Conservation (phyloP, 345 rosid species). For the Noccaea bulbosa region DNA sequence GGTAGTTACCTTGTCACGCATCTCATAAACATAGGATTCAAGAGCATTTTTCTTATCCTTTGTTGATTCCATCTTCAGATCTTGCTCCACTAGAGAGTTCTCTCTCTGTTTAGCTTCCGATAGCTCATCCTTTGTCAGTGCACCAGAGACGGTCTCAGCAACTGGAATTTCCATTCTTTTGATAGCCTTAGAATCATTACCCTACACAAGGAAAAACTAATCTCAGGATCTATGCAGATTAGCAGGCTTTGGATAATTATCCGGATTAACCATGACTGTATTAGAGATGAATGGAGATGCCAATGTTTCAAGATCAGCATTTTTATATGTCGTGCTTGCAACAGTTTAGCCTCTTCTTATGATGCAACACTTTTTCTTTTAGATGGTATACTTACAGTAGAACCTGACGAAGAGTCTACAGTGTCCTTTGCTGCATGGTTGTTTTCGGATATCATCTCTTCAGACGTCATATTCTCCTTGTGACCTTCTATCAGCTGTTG, state of each 20-base stretch:
- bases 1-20: constrained; percentile 72
- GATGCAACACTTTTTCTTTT: constrained; percentile 9
- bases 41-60: constrained; percentile 77
- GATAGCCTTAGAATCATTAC: constrained; percentile 44
- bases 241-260: constrained; percentile 13
- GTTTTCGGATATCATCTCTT: constrained; percentile 44
- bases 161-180: constrained; percentile 63
- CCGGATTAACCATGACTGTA: constrained; percentile 7
- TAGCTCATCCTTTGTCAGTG: constrained; percentile 61
- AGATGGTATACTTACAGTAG: constrained; percentile 47
- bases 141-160: constrained; percentile 54
- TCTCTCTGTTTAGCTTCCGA: constrained; percentile 62
- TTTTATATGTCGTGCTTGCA: neutral
- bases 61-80: constrained; percentile 70
- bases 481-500: constrained; percentile 56
- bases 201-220: constrained; percentile 47
- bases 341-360: neutral
- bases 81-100: constrained; percentile 60
- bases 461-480: constrained; percentile 45
- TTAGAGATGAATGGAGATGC: constrained; percentile 2
- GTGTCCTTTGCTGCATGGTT: constrained; percentile 40
- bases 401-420: constrained; percentile 33
- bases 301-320: constrained; percentile 26
- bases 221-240: constrained; percentile 29
- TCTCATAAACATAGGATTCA: constrained; percentile 81